These are phyloP conservation scores for Bimuria novae-zelandiae DNA, from an alignment of 2,329 filamentous ascomycete species.

Conservation along the genomic window DNA sequence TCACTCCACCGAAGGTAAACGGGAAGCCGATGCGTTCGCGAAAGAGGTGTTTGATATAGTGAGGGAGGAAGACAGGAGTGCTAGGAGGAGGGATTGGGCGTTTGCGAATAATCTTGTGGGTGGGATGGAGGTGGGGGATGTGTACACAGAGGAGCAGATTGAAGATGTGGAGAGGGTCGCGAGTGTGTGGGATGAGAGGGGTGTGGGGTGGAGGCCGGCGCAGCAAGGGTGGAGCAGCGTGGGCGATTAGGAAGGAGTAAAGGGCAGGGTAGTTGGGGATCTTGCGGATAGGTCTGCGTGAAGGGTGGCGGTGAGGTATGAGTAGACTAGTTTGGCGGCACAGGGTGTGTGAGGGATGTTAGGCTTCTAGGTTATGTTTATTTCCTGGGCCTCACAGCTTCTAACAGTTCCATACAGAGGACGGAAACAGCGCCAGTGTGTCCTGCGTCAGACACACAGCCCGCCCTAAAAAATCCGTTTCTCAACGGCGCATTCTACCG, in stretches of 20 bases:
- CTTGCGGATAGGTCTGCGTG: no score
- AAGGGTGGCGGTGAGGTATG: no score
- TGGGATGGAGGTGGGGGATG: constrained; percentile 10
- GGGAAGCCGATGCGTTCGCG: constrained; percentile 14
- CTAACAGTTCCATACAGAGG: no score
- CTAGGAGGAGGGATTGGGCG: constrained; percentile 1
- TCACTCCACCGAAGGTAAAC: constrained; percentile 1
- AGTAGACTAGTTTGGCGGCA: no score
- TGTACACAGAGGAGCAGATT: constrained; percentile 14
- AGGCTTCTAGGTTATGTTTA: no score
- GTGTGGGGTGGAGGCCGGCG: constrained; percentile 19
- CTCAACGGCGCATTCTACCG: no score
- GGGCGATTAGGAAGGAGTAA: not conserved
- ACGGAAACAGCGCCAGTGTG: no score
- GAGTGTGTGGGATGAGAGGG: constrained; percentile 11
- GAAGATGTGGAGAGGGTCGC: constrained; percentile 9
- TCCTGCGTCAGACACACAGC: no score
- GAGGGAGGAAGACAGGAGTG: constrained; percentile 10
- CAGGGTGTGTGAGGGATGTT: no score
- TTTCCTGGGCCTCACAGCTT: no score
- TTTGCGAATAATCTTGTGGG: constrained; percentile 20
- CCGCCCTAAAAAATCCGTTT: no score
- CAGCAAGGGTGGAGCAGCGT: constrained; percentile 1
- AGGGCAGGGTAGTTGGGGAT: no score
- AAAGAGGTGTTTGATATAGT: constrained; percentile 1